Evolutionary conservation across 225 moss, liverwort and hornwort genomes (phyloP), one percentile per base, ranked within the genome.

Genomic region (Thuidium tamariscinum): DNA sequence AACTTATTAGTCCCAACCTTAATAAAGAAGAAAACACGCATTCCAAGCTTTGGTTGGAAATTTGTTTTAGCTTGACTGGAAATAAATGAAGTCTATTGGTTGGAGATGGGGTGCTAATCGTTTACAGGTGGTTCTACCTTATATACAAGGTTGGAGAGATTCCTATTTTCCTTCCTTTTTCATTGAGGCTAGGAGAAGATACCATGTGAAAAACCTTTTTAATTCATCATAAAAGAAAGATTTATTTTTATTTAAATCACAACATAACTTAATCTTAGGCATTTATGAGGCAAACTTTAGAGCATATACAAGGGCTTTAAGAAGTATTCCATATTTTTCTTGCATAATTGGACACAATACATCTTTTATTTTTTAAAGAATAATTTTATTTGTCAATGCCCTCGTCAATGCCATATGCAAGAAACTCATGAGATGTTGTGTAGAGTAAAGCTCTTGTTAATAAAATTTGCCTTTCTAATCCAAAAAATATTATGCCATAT

Each of bases 231-330:
- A 0, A 2, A 51, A 51, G 51, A 8, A 0, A 73, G 12, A 49
- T 19, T 73, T 29, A 9, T 30, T 46, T 73, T 73, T 49, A 18
- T 0, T 16, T 48, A 32, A 73, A 49, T 7, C 2, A 32, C 0
- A 48, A 1, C 2, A 11, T 7, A 32, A 48, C 6, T 11, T 32
- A 37, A 26, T 18, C 16, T 48, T 27, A 46, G 4, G 29, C 30
- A 30, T 72, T 72, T 30, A 0, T 0, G 5, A 49, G 4, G 13
- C 0, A 1, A 0, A 11, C 1, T 48, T 0, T 7, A 2, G 1
- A 72, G 11, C 13, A 6, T 30, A 46, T 29, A 46, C 17, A 30
- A 49, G 29, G 48, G 7, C 0, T 48, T 20, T 4, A 32, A 11
- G 0, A 49, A 32, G 4, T 2, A 7, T 73, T 32, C 4, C 3